Evolutionary conservation across 257 asterid species (phyloP), one percentile per base, ranked within the genome.

Genomic region (Orobanche coerulescens): DNA sequence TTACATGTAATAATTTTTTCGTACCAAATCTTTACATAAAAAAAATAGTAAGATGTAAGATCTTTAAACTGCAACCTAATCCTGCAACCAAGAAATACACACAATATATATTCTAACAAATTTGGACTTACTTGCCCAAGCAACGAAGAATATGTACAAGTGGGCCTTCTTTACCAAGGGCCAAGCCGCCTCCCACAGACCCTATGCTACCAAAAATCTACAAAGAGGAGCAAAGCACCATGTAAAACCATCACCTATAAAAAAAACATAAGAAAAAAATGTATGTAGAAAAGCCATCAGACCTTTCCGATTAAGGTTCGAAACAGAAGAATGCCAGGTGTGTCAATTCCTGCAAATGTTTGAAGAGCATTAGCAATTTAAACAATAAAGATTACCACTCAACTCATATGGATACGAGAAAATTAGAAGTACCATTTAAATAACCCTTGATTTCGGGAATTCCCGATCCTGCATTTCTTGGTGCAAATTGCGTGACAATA

Each of bases 151-250:
- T 83, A 75, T 93, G 99, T 66, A 93, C 99, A 78, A 93, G 96
- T 2, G 97, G 99, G 28, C 99, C 99, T 86, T 93, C 99, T 86
- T 93, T 93, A 50, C 97, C 99, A 71, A 93, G 92, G 73, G 97
- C 99, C 56, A 93, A 69, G 70, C 99, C 99, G 71, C 97, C 99
- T 71, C 95, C 97, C 54, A 93, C 99, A 18, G 99, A 89, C 65
- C 99, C 99, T 71, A 93, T 86, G 88, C 99, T 89, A 62, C 99
- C 99, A 79, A 93, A 84, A 70, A 93, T 83, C 99, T 93, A 67
- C 43, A 43, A 39, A 33, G 69, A 33, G 63, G 52, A 62, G 43
- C 25, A 64, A 11, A 46, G 10, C 24, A 59, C 8, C 16, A 65
- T 22, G 36, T 57, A 48, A 47, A 61, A 24, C 37, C 12, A 58